A percentile compares a stretch with the other conserved stretches of the same genome.
Evolutionary conservation across 306 rosid genomes (phyloP).

Genomic region (Quercus engelmannii): DNA sequence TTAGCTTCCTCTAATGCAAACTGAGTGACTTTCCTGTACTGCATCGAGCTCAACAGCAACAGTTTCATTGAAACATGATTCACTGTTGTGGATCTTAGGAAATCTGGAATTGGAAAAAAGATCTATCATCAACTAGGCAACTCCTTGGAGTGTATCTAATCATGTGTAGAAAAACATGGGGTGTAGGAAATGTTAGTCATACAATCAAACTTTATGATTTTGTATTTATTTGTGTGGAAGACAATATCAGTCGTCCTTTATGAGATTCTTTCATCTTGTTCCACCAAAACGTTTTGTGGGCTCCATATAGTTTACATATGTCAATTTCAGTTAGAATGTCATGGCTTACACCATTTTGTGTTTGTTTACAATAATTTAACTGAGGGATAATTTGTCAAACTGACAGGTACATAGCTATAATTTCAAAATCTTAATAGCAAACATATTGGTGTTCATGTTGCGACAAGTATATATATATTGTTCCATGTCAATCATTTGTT

Average conservation of each 20-base stretch:
- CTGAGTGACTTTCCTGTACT: too few relatives aligned
- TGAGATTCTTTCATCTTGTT: not conserved
- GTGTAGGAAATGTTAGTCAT: constrained; percentile 3
- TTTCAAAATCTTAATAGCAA: not conserved
- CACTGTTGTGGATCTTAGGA: too few relatives aligned
- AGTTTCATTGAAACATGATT: too few relatives aligned
- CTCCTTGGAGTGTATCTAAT: not conserved
- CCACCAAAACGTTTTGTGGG: constrained; percentile 10
- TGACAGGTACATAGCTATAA: not conserved
- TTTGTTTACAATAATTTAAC: constrained; percentile 6
- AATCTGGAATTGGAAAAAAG: too few relatives aligned
- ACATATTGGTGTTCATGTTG: not conserved
- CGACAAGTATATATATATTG: not conserved
- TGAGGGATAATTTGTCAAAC: not conserved
- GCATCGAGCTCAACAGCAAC: too few relatives aligned
- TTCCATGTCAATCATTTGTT: not conserved
- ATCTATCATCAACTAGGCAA: not conserved
- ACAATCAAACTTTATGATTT: constrained; percentile 4
- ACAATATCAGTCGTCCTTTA: not conserved
- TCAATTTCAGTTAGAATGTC: constrained; percentile 8
- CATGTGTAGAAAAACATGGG: not conserved
- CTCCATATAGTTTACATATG: not conserved
- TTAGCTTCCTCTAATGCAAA: too few relatives aligned
- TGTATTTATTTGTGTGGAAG: constrained; percentile 4
- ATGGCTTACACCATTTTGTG: constrained; percentile 8